Base-by-base conservation (phyloP, 2,329 filamentous ascomycete genomes). In the Penicillium hesseltinei region DNA sequence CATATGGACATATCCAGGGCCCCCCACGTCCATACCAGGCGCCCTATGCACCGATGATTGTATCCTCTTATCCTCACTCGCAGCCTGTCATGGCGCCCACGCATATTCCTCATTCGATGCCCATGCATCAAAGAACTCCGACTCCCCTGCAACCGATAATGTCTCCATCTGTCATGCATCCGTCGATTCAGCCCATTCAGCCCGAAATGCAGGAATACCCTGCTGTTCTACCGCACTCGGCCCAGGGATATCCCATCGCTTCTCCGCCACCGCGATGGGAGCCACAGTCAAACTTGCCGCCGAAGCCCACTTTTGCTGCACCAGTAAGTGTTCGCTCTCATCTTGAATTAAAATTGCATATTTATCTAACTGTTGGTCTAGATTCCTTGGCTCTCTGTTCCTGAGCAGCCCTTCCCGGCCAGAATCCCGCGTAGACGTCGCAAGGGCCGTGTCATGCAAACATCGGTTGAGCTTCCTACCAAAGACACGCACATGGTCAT, bases 371-470 rank as follows among this genome's bases (percentile, higher is more conserved):
- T 45, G 8, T 50, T 40, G 9, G 42, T 57, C 29, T 62, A 82
- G 79, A 73, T 87, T 21, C 85, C 85, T 11, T 87, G 84, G 84
- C 77, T 84, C 35, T 87, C 84, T 13, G 78, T 81, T 29, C 78
- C 81, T 17, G 80, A 82, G 21, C 73, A 73, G 33, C 73, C 78
- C 2, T 87, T 87, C 65, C 84, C 84, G 4, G 71, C 79, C 17
- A 77, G 79, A 66, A 76, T 77, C 48, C 76, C 78, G 15, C 74
- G 76, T 51, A 76, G 77, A 64, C 78, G 79, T 63, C 78, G 81
- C 51, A 75, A 69, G 61, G 63, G 65, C 39, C 73, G 71, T 48
- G 61, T 65, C 13, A 66, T 78, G 19, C 69, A 74, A 54, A 66
- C 71, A 27, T 71, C 71, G 1, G 73, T 80, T n/a, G 80, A 84